phyloP scores from a whole-genome alignment of 2,329 filamentous ascomycete genomes.

The Alternaria longipes region DNA sequence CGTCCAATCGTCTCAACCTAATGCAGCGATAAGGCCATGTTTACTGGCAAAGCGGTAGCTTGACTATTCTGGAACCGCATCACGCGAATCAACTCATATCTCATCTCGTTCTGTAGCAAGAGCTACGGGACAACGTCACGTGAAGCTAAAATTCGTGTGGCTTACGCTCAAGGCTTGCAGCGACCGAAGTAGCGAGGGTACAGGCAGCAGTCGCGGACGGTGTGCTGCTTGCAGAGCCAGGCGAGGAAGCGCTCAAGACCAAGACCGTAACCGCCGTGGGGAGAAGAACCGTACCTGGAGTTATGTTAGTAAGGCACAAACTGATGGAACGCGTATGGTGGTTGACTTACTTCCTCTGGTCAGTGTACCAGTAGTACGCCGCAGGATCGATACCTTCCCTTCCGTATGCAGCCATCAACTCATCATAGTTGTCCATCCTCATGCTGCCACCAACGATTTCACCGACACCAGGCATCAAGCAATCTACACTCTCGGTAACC shows the following conservation, averaged over 20 bases:
- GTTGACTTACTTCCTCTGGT: slow-evolving; percentile 86
- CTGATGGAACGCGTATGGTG: neutral
- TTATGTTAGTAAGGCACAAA: slow-evolving; percentile 26
- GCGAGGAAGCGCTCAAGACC: slow-evolving; percentile 84
- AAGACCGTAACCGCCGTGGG: slow-evolving; percentile 92
- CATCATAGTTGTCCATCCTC: slow-evolving; percentile 92
- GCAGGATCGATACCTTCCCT: slow-evolving; percentile 83
- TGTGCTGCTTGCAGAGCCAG: slow-evolving; percentile 73
- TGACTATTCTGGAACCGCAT: neutral
- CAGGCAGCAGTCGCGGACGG: slow-evolving; percentile 73
- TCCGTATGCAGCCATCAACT: slow-evolving; percentile 84
- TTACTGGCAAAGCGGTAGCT: neutral
- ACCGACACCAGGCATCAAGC: slow-evolving; percentile 89
- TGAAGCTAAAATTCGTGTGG: neutral
- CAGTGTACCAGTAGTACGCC: slow-evolving; percentile 98
- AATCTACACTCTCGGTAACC: slow-evolving; percentile 92
- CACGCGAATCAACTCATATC: slow-evolving; percentile 9
- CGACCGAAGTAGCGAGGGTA: slow-evolving; percentile 84
- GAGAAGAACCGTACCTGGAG: slow-evolving; percentile 83
- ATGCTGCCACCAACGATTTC: slow-evolving; percentile 97
- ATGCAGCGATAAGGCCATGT: slow-evolving; percentile 6
- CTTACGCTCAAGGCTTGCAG: slow-evolving; percentile 71
- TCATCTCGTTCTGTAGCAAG: slow-evolving; percentile 10
- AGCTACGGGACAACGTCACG: slow-evolving; percentile 15
- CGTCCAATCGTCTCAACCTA: slow-evolving; percentile 8